Conservation (phyloP, 2,329 filamentous ascomycete species). For the Colletotrichum kahawae region DNA sequence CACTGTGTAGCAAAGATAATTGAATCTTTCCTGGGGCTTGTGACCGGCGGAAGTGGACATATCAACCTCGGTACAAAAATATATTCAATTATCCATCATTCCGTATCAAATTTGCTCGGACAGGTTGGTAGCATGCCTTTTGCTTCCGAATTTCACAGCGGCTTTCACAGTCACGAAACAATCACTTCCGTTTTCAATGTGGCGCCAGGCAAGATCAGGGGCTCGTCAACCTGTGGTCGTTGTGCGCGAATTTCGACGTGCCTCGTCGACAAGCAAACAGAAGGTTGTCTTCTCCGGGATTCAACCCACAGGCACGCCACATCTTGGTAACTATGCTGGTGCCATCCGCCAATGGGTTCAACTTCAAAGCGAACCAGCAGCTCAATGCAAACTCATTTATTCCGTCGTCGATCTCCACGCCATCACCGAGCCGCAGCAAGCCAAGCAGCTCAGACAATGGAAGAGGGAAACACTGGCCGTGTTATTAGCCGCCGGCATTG, state of each 20-base stretch:
- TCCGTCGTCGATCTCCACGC: slow-evolving; percentile 95
- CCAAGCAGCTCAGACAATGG: slow-evolving; percentile 63
- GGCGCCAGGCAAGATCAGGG: background rate
- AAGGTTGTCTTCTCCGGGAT: slow-evolving; percentile 90
- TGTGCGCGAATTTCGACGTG: background rate
- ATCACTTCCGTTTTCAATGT: background rate
- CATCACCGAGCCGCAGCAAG: slow-evolving; percentile 78
- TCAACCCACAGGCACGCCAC: slow-evolving; percentile 92
- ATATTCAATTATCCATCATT: background rate
- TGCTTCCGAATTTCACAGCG: background rate
- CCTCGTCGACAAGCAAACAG: background rate
- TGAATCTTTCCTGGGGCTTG: background rate
- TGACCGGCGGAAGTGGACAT: background rate
- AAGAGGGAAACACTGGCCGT: slow-evolving; percentile 79
- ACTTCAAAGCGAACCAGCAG: slow-evolving; percentile 69
- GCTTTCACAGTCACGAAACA: background rate
- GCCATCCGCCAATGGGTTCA: slow-evolving; percentile 86
- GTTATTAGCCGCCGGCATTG: slow-evolving; percentile 82
- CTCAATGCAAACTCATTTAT: slow-evolving; percentile 72
- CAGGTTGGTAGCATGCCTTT: background rate
- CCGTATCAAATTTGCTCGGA: background rate
- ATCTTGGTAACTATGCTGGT: slow-evolving; percentile 94
- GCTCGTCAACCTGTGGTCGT: background rate
- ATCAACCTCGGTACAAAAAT: background rate
- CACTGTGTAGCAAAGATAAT: background rate